A percentile compares a stretch with the other conserved stretches of the same genome.
These are phyloP conservation scores for Hsuehochloa calcarea DNA, from an alignment of 176 grass and related monocot species.

Conservation along the genomic window DNA sequence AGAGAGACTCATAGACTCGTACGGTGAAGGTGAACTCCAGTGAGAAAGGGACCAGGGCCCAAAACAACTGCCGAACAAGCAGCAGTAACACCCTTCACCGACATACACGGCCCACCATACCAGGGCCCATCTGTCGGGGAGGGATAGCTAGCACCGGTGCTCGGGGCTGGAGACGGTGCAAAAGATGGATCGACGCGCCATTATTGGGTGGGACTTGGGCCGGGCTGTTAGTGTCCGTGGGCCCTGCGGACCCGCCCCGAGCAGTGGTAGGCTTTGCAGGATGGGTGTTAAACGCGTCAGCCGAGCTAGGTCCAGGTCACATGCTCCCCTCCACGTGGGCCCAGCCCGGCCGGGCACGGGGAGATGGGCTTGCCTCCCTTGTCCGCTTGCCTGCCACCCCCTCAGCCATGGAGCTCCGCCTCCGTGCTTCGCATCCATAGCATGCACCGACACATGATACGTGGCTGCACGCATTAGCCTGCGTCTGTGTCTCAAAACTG, in stretches of 20 bases:
- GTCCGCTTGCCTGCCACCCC: background rate
- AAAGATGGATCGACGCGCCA: background rate
- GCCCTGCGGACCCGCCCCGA: background rate
- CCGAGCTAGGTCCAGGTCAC: conserved; percentile 10
- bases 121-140: background rate
- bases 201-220: background rate
- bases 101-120: background rate
- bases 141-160: background rate
- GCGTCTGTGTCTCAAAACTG: too few species aligned
- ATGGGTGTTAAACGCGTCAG: background rate
- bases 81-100: too few species aligned
- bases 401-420: conserved; percentile 2
- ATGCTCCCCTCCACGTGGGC: background rate
- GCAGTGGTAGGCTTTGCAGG: background rate
- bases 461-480: background rate
- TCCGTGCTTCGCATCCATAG: background rate
- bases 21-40: background rate
- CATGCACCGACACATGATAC: background rate
- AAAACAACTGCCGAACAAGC: background rate
- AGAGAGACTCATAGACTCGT: background rate
- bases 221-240: background rate
- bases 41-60: background rate
- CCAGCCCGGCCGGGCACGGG: conserved; percentile 27
- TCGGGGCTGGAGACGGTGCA: background rate
- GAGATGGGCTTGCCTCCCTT: conserved; percentile 15